Evolutionary conservation across 1,284 basidiomycete genomes (phyloP).

Genomic region (Papiliotrema nemorosa): DNA sequence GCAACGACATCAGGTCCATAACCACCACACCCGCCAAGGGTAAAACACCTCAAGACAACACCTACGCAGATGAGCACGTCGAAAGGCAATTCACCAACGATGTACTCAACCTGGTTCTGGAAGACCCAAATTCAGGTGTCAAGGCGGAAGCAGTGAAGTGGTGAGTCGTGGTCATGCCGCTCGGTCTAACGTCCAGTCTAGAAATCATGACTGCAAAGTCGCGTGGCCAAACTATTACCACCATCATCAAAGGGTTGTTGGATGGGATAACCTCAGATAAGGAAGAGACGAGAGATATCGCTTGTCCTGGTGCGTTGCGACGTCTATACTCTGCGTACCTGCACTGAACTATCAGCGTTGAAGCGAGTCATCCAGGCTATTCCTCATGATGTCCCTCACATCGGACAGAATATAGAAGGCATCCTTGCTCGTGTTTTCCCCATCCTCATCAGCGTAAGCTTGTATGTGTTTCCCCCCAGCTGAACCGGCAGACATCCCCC

Average conservation of each 20-base stretch:
- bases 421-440: slow-evolving; percentile 77
- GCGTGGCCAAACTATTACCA: slow-evolving; percentile 67
- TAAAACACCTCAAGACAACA: slow-evolving; percentile 7
- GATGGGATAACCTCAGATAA: slow-evolving; percentile 25
- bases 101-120: slow-evolving; percentile 77
- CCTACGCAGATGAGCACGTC: slow-evolving; percentile 66
- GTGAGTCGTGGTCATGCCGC: slow-evolving; percentile 49
- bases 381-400: slow-evolving; percentile 72
- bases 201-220: slow-evolving; percentile 34
- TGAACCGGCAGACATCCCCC: slow-evolving; percentile 40
- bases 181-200: slow-evolving; percentile 18
- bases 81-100: slow-evolving; percentile 76
- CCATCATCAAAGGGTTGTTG: slow-evolving; percentile 68
- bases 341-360: slow-evolving; percentile 58
- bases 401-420: slow-evolving; percentile 73
- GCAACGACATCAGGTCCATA: slow-evolving; percentile 66
- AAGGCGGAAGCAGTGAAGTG: slow-evolving; percentile 97
- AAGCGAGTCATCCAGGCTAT: slow-evolving; percentile 93
- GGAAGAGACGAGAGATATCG: slow-evolving; percentile 68
- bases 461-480: slow-evolving; percentile 1
- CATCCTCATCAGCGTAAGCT: slow-evolving; percentile 68
- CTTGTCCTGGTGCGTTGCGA: slow-evolving; percentile 70
- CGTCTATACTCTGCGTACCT: neutral
- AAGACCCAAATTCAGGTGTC: slow-evolving; percentile 94
- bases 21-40: slow-evolving; percentile 52